Percentiles rank a stretch among this genome's conserved stretches.
Conservation (phyloP, 1,284 basidiomycete species). For the Trichosporon sp. region DNA sequence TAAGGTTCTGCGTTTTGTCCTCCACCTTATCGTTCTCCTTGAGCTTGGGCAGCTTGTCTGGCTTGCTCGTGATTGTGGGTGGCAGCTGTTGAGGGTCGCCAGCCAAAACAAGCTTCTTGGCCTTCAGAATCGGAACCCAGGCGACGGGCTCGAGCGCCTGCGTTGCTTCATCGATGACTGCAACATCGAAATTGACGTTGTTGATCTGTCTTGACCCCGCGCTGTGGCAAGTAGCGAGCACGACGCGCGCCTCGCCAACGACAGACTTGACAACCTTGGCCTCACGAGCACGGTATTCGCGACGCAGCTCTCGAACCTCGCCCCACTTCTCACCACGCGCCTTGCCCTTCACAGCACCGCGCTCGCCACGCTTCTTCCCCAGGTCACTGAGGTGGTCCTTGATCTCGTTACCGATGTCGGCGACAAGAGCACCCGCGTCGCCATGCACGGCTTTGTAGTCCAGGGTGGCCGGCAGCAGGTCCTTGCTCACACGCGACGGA, state of each 20-base stretch:
- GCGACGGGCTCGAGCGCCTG: conserved; percentile 95
- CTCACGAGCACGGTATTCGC: conserved; percentile 89
- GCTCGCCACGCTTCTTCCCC: conserved; percentile 70
- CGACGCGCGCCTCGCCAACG: conserved; percentile 71
- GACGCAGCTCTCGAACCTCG: conserved; percentile 80
- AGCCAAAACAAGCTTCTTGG: conserved; percentile 77
- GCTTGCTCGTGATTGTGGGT: conserved; percentile 74
- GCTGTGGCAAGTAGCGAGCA: conserved; percentile 88
- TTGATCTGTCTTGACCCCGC: conserved; percentile 74
- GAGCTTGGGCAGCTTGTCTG: conserved; percentile 20
- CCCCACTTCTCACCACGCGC: conserved; percentile 88
- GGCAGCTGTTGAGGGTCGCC: conserved; percentile 89
- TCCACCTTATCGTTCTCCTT: not conserved
- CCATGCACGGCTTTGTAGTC: conserved; percentile 77
- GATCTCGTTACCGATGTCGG: conserved; percentile 79
- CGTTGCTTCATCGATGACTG: conserved; percentile 93
- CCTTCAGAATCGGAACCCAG: conserved; percentile 90
- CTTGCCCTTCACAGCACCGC: conserved; percentile 56
- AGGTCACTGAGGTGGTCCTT: conserved; percentile 64
- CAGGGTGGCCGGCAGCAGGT: conserved; percentile 71
- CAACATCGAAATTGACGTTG: conserved; percentile 75
- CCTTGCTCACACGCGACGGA: conserved; percentile 84
- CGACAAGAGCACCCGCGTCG: conserved; percentile 71
- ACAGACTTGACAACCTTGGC: conserved; percentile 74
- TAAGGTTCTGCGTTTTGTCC: not conserved